phyloP scores from a whole-genome alignment of 768 basidiomycete genomes.

The Lanmaoa pseudosensibilis region DNA sequence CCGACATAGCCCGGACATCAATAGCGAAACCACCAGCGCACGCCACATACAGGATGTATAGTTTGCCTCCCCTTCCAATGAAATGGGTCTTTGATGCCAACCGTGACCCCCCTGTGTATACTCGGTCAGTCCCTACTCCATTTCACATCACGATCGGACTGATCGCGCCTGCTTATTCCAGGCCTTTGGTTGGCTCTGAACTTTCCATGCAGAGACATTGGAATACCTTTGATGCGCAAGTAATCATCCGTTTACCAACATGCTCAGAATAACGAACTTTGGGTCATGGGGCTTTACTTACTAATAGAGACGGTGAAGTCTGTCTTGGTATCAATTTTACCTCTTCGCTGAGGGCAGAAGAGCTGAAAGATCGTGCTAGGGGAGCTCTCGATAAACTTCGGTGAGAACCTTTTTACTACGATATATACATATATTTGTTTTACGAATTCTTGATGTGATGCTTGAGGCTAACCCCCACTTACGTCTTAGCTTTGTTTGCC shows the following conservation, averaged over 20 bases:
- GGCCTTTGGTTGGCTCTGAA: slow-evolving; percentile 20
- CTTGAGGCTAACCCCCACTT: not conserved
- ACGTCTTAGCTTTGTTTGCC: slow-evolving; percentile 16
- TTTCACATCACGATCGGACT: not conserved
- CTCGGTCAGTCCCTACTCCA: slow-evolving; percentile 8
- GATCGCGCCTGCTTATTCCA: not conserved
- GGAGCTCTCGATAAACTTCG: slow-evolving; percentile 21
- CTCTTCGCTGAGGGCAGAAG: slow-evolving; percentile 7
- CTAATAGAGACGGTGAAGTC: slow-evolving; percentile 16
- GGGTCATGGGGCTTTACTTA: too few species aligned
- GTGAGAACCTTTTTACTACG: not conserved
- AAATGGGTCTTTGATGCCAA: slow-evolving; percentile 10
- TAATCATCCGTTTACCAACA: not conserved
- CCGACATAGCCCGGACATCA: not conserved
- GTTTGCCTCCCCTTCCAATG: not conserved
- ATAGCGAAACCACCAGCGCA: not conserved
- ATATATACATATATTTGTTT: not conserved
- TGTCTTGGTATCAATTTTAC: slow-evolving; percentile 19
- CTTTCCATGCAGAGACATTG: slow-evolving; percentile 11
- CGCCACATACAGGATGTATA: not conserved
- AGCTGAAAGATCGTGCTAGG: slow-evolving; percentile 9
- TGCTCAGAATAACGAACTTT: not conserved
- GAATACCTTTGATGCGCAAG: slow-evolving; percentile 13
- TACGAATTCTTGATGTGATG: not conserved
- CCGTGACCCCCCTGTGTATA: slow-evolving; percentile 14